A percentile compares a stretch with the other conserved stretches of the same genome.
These are phyloP conservation scores for Calonectria henricotiae DNA, from an alignment of 2,329 filamentous ascomycete genomes.

Conservation along the genomic window DNA sequence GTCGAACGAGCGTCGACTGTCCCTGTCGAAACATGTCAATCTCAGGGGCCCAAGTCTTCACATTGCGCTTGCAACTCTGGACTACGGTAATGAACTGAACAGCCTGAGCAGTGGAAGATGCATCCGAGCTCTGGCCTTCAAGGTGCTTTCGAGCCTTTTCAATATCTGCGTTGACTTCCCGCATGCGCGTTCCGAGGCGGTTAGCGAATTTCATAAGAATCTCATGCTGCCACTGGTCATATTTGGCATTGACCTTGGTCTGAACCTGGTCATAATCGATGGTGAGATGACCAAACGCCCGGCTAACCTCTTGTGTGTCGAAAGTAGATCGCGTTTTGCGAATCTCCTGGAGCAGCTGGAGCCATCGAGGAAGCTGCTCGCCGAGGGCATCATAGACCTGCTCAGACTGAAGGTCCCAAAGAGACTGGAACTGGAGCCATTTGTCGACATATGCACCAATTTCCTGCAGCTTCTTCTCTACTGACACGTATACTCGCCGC, in stretches of 20 bases:
- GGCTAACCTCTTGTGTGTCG: slow-evolving; percentile 94
- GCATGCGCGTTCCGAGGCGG: slow-evolving; percentile 90
- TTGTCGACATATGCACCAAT: slow-evolving; percentile 94
- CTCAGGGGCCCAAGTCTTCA: slow-evolving; percentile 94
- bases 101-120: slow-evolving; percentile 95
- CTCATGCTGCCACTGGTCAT: slow-evolving; percentile 99
- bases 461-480: slow-evolving; percentile 86
- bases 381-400: slow-evolving; percentile 94
- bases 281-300: slow-evolving; percentile 92
- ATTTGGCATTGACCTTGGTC: slow-evolving; percentile 98
- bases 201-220: slow-evolving; percentile 94
- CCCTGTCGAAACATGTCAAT: slow-evolving; percentile 97
- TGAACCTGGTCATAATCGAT: slow-evolving; percentile 99
- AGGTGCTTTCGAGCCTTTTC: slow-evolving; percentile 92
- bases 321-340: slow-evolving; percentile 96
- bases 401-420: slow-evolving; percentile 97
- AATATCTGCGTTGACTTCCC: slow-evolving; percentile 92
- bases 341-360: slow-evolving; percentile 97
- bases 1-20: slow-evolving; percentile 90
- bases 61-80: slow-evolving; percentile 94
- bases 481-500: slow-evolving; percentile 83
- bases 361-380: slow-evolving; percentile 92
- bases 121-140: slow-evolving; percentile 92
- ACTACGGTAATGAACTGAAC: slow-evolving; percentile 99
- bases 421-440: slow-evolving; percentile 98